phyloP scores from a whole-genome alignment of 148 eudicot genomes.

The Gaultheria prostrata region DNA sequence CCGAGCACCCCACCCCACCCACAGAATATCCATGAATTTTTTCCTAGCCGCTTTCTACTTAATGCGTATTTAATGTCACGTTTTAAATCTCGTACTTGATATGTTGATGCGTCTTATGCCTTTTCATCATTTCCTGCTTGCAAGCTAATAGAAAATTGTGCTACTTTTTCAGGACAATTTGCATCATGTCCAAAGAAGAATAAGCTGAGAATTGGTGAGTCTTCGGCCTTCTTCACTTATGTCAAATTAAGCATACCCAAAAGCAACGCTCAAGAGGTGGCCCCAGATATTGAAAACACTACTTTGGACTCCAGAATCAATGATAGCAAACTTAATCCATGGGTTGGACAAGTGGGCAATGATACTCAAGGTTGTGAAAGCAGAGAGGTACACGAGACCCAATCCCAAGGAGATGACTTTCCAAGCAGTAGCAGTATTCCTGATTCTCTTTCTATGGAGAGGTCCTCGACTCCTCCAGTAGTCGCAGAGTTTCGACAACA shows the following conservation, averaged over 20 bases:
- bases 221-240: slow-evolving; percentile 90
- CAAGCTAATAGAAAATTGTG: neutral
- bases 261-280: slow-evolving; percentile 36
- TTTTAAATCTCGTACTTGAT: neutral
- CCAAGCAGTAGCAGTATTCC: slow-evolving; percentile 62
- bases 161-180: slow-evolving; percentile 44
- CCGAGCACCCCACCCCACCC: neutral
- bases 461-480: slow-evolving; percentile 60
- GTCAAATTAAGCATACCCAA: slow-evolving; percentile 61
- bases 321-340: slow-evolving; percentile 29
- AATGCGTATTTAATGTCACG: neutral
- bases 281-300: slow-evolving; percentile 30
- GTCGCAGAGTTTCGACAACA: slow-evolving; percentile 38
- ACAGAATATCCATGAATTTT: neutral
- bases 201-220: slow-evolving; percentile 86
- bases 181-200: slow-evolving; percentile 63
- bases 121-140: neutral
- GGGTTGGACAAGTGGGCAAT: slow-evolving; percentile 26
- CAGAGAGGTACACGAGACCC: slow-evolving; percentile 38
- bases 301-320: slow-evolving; percentile 30
- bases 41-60: slow-evolving; percentile 1
- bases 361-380: slow-evolving; percentile 30
- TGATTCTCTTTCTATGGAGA: slow-evolving; percentile 65
- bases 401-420: slow-evolving; percentile 48
- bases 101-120: neutral